These are phyloP conservation scores for Pinus tabuliformis DNA, from an alignment of 75 land plant genomes.

Conservation along the genomic window DNA sequence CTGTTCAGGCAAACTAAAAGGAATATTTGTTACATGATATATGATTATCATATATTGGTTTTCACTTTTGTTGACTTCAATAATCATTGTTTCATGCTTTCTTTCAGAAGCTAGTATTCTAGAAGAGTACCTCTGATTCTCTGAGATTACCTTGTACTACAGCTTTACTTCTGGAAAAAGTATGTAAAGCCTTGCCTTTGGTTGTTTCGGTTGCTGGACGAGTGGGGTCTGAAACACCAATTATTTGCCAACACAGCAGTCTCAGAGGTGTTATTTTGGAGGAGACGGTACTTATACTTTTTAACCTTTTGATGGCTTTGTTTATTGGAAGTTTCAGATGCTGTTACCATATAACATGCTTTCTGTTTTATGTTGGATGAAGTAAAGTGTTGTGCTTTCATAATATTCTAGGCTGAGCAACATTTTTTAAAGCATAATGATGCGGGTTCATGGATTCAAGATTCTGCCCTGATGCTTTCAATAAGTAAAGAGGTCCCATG, in stretches of 20 bases:
- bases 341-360: not conserved
- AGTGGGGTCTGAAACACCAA: slow-evolving; percentile 95
- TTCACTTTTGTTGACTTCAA: not conserved
- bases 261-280: slow-evolving; percentile 94
- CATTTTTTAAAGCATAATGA: slow-evolving; percentile 98
- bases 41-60: not conserved
- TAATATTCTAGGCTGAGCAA: slow-evolving; percentile 73
- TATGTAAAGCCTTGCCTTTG: slow-evolving; percentile 77
- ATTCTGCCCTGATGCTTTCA: slow-evolving; percentile 91
- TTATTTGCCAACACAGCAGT: slow-evolving; percentile 80
- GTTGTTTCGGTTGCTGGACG: slow-evolving; percentile 90
- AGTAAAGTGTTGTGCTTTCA: slow-evolving; percentile 1
- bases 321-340: not conserved
- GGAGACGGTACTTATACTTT: slow-evolving; percentile 63
- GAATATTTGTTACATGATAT: not conserved
- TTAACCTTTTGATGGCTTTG: not conserved
- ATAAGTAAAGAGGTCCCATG: slow-evolving; percentile 96
- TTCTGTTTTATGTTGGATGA: slow-evolving; percentile 1
- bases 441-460: slow-evolving; percentile 98
- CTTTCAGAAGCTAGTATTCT: not conserved
- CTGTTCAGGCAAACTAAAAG: too few relatives aligned
- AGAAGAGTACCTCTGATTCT: not conserved
- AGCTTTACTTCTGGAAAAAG: slow-evolving; percentile 76
- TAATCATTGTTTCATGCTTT: not conserved
- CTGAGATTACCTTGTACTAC: slow-evolving; percentile 14